Evolutionary conservation across 495 filamentous ascomycete species (phyloP).

Genomic region (Penicillium samsonianum): DNA sequence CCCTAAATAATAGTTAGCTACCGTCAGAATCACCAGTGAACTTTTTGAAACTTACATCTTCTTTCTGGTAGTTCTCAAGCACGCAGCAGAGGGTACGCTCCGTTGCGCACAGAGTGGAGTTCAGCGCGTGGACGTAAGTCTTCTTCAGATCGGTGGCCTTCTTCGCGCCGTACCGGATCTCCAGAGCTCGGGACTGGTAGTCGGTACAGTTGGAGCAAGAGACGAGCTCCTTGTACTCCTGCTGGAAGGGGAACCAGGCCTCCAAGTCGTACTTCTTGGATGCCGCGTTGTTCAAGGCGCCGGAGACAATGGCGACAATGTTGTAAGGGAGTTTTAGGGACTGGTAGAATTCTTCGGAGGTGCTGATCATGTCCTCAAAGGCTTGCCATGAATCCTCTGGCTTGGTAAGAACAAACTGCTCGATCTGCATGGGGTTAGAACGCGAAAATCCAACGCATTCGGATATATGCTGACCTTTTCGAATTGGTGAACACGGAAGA

Average conservation of each 20-base stretch:
- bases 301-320: constrained; percentile 89
- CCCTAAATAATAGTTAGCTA: constrained; percentile 52
- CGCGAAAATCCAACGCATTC: neutral
- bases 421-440: constrained; percentile 53
- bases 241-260: constrained; percentile 95
- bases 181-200: constrained; percentile 86
- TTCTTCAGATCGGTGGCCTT: constrained; percentile 78
- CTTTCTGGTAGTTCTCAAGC: constrained; percentile 93
- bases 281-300: constrained; percentile 91
- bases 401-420: constrained; percentile 92
- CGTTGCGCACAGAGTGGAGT: constrained; percentile 89
- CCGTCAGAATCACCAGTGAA: neutral
- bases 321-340: constrained; percentile 86
- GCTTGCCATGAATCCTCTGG: constrained; percentile 93
- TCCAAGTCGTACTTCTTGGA: constrained; percentile 95
- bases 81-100: constrained; percentile 93
- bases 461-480: constrained; percentile 66
- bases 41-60: constrained; percentile 58
- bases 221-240: constrained; percentile 96
- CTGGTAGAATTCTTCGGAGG: constrained; percentile 92
- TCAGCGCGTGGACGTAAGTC: constrained; percentile 91
- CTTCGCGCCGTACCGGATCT: constrained; percentile 82
- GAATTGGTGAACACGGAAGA: constrained; percentile 98
- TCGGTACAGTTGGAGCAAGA: constrained; percentile 96
- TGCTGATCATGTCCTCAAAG: constrained; percentile 89